Percentiles rank a stretch among this genome's conserved stretches.
phyloP scores from a whole-genome alignment of 441 rosid species.

The Erysimum cheiri region DNA sequence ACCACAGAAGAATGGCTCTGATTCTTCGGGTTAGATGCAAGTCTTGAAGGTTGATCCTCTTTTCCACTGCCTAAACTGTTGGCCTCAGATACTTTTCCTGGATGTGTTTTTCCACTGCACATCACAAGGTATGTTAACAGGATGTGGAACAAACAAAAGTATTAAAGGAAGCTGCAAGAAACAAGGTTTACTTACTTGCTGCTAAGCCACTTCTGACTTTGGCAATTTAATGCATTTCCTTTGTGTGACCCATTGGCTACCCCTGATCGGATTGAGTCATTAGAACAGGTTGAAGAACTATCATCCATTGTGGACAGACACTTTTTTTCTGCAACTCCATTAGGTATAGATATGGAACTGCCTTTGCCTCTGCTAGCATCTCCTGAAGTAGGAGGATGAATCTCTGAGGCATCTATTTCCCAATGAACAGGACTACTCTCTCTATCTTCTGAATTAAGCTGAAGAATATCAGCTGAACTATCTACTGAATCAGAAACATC shows the following conservation, averaged over 20 bases:
- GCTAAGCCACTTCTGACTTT: conserved; percentile 56
- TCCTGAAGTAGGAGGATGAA: conserved; percentile 60
- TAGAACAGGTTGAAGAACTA: conserved; percentile 92
- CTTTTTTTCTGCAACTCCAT: conserved; percentile 65
- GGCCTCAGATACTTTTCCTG: conserved; percentile 53
- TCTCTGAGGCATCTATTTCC: conserved; percentile 82
- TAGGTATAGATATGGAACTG: conserved; percentile 59
- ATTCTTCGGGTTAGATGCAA: conserved; percentile 52
- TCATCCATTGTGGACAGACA: conserved; percentile 64
- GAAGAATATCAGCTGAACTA: conserved; percentile 62
- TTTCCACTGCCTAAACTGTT: conserved; percentile 54
- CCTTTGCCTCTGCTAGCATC: conserved; percentile 56
- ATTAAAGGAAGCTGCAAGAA: conserved; percentile 39
- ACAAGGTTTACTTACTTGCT: conserved; percentile 60
- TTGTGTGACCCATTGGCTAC: conserved; percentile 65
- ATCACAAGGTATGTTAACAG: conserved; percentile 27
- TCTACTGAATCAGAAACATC: conserved; percentile 80
- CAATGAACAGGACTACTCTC: conserved; percentile 75
- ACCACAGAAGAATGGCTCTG: conserved; percentile 52
- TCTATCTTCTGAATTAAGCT: conserved; percentile 80
- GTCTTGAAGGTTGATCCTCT: conserved; percentile 53
- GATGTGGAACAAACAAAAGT: conserved; percentile 7
- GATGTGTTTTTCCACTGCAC: conserved; percentile 65
- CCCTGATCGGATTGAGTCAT: conserved; percentile 74
- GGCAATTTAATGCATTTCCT: conserved; percentile 57